Conservation (phyloP, 192 early-diverging fungal species). For the Fimicolochytrium jonesii region DNA sequence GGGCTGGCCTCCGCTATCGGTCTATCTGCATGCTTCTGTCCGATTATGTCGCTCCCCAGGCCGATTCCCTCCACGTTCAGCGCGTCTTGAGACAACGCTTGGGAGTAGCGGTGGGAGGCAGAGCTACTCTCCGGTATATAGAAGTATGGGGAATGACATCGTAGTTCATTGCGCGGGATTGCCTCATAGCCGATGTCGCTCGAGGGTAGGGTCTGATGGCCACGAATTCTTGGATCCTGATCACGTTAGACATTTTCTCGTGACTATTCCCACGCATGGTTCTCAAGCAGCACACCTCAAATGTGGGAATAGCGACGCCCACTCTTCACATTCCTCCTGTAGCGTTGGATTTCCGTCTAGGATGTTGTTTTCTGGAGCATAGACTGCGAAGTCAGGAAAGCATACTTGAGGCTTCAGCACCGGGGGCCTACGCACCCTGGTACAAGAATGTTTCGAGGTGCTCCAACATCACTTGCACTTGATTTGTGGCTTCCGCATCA, state of each 20-base stretch:
- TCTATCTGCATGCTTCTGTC: no score
- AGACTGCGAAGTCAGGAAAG: no score
- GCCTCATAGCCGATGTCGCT: slow-evolving; percentile 22
- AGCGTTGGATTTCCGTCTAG: slow-evolving; percentile 20
- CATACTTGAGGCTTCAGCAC: no score
- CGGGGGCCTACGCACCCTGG: no score
- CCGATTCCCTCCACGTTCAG: slow-evolving; percentile 16
- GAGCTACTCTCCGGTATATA: slow-evolving; percentile 16
- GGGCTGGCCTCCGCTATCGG: no score
- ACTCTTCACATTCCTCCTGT: slow-evolving; percentile 35
- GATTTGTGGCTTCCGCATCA: slow-evolving; percentile 32
- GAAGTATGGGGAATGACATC: slow-evolving; percentile 25
- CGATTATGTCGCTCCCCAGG: slow-evolving; percentile 18
- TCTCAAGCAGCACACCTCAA: slow-evolving; percentile 25
- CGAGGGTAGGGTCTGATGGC: slow-evolving; percentile 7
- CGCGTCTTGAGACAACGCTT: not conserved
- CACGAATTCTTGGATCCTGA: slow-evolving; percentile 16
- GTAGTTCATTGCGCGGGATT: slow-evolving; percentile 7
- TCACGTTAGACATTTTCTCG: no score
- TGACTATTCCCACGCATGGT: no score
- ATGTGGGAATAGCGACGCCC: slow-evolving; percentile 38
- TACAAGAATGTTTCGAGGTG: slow-evolving; percentile 35
- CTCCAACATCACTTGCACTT: slow-evolving; percentile 36
- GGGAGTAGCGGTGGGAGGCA: not conserved
- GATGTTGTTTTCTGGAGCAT: slow-evolving; percentile 9